Percentiles rank a stretch among this genome's conserved stretches.
Conservation (phyloP, 2,329 filamentous ascomycete species). For the Fusarium acutatum region DNA sequence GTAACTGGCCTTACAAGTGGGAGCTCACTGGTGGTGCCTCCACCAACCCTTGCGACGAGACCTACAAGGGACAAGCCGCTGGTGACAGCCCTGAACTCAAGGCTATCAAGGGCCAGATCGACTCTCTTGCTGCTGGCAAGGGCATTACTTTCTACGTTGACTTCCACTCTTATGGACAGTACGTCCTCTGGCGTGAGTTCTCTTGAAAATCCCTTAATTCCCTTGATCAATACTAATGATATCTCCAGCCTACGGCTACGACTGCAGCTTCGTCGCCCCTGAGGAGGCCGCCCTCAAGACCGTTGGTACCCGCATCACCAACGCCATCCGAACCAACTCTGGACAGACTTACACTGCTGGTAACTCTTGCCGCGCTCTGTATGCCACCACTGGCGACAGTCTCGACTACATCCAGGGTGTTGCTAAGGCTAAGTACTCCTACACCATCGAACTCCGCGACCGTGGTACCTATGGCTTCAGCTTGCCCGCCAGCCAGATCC, state of each 20-base stretch:
- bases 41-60: conserved; percentile 60
- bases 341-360: conserved; percentile 45
- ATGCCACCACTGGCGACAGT: conserved; percentile 59
- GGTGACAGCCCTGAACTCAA: conserved; percentile 62
- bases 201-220: conserved; percentile 42
- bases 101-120: conserved; percentile 50
- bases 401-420: conserved; percentile 57
- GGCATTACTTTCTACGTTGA: conserved; percentile 71
- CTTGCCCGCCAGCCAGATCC: conserved; percentile 53
- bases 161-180: conserved; percentile 70
- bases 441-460: conserved; percentile 51
- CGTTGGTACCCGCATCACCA: conserved; percentile 15
- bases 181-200: conserved; percentile 66
- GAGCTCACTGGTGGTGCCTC: conserved; percentile 58
- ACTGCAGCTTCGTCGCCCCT: conserved; percentile 20
- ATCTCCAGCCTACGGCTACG: conserved; percentile 50
- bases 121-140: conserved; percentile 40
- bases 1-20: conserved; percentile 68
- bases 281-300: conserved; percentile 19
- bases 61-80: conserved; percentile 54
- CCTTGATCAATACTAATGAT: conserved; percentile 56
- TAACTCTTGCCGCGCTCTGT: conserved; percentile 68
- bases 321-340: conserved; percentile 11
- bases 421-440: conserved; percentile 52
- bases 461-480: conserved; percentile 53